Conservation (phyloP, 2,329 filamentous ascomycete species). For the Aspergillus brasiliensis region DNA sequence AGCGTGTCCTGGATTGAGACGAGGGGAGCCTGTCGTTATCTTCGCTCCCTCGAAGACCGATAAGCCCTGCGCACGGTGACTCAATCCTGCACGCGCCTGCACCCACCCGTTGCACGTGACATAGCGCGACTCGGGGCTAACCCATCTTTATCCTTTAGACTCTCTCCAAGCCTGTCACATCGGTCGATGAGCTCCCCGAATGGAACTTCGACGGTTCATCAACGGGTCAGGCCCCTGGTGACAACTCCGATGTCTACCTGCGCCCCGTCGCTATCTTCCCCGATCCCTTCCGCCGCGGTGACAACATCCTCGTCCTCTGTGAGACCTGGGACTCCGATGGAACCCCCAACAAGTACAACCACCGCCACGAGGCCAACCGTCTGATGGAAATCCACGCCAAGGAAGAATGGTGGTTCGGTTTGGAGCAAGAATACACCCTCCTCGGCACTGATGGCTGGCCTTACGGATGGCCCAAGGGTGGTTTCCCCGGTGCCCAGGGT, state of each 20-base stretch:
- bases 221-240: conserved; percentile 85
- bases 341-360: conserved; percentile 98
- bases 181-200: conserved; percentile 69
- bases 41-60: conserved; percentile 17
- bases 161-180: conserved; percentile 59
- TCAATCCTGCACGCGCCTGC: conserved; percentile 25
- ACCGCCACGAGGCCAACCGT: conserved; percentile 85
- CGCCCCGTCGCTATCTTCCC: conserved; percentile 86
- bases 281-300: conserved; percentile 83
- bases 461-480: conserved; percentile 86
- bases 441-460: conserved; percentile 84
- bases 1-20: not conserved
- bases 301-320: conserved; percentile 91
- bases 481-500: conserved; percentile 89
- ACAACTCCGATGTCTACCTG: conserved; percentile 98
- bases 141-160: conserved; percentile 53
- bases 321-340: conserved; percentile 95
- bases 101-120: conserved; percentile 34
- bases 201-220: conserved; percentile 90
- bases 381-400: conserved; percentile 84
- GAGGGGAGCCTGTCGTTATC: conserved; percentile 4
- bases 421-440: conserved; percentile 97
- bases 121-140: conserved; percentile 2
- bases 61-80: conserved; percentile 32
- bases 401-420: conserved; percentile 93